Base-by-base conservation (phyloP, 2,329 filamentous ascomycete genomes). In the Fusarium anthophilum region DNA sequence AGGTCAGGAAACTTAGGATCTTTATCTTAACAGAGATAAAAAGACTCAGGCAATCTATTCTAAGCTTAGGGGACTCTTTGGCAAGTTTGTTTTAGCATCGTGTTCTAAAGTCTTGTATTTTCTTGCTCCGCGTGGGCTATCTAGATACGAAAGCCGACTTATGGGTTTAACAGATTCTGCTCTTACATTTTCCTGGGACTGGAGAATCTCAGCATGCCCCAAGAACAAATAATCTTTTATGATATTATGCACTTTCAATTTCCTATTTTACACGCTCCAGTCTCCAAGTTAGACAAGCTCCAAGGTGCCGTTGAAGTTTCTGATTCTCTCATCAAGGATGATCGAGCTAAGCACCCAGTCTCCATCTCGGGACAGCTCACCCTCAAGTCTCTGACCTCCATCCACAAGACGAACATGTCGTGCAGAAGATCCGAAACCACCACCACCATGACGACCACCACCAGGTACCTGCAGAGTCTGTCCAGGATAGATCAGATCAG, bases 401-500 rank as follows among this genome's bases (percentile, higher is more conserved):
- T 84, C 82, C 15, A 77, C 75, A 10, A 84, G 81, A 35, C 80
- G 81, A 55, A 82, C 80, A 50, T 83, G 73, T 22, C 82, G 76
- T 8, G 79, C 82, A 14, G 82, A 82, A 8, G 78, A 69, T n/a
- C 74, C 79, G 58, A 84, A 83, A 48, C 81, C 81, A 6, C 66
- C 75, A 26, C 55, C 64, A 5, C 72, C 64, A 18, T 59, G 56
- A 7, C 75, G 70, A 35, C 71, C 74, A 5, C 76, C 75, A 10
- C 79, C 77, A 14, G 83, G 83, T 1, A 85, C 65, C 60, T 81
- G 76, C 6, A 85, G 78, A 6, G 78, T 79, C 76, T 85, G 84
- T 5, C 84, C 84, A 0, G 84, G 83, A 66, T 83, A 83, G 67
- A 85, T 85, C 76, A 84, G 66, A 48, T 85, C 83, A 11, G 83